Evolutionary conservation across 2,329 filamentous ascomycete genomes (phyloP).

Genomic region (Aspergillus sclerotialis): DNA sequence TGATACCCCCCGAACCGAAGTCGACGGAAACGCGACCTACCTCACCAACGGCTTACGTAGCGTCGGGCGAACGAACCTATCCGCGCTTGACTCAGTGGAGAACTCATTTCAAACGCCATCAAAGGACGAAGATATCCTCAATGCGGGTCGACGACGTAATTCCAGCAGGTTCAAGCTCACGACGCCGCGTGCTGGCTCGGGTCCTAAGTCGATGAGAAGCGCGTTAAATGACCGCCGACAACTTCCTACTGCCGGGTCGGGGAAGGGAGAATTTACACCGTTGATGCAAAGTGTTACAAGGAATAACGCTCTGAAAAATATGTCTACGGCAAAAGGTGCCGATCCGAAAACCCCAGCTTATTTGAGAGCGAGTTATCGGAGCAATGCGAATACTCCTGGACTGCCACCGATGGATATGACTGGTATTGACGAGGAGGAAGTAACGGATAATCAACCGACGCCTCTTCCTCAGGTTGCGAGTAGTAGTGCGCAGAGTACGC

Average conservation of each 20-base stretch:
- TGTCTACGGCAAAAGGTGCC: constrained; percentile 54
- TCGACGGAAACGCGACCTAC: constrained; percentile 76
- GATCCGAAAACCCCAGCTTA: constrained; percentile 63
- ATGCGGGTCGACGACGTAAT: constrained; percentile 52
- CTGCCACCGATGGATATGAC: constrained; percentile 69
- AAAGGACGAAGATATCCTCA: constrained; percentile 69
- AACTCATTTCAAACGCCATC: constrained; percentile 77
- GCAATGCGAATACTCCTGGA: constrained; percentile 66
- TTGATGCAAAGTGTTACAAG: constrained; percentile 74
- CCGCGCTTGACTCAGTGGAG: constrained; percentile 71
- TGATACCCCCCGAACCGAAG: constrained; percentile 76
- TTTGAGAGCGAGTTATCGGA: constrained; percentile 54
- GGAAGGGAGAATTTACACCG: constrained; percentile 79
- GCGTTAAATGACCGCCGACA: constrained; percentile 66
- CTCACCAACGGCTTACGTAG: constrained; percentile 59
- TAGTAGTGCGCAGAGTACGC: constrained; percentile 78
- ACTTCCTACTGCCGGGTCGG: constrained; percentile 51
- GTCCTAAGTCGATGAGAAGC: constrained; percentile 27
- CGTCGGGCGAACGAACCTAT: constrained; percentile 33
- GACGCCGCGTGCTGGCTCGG: constrained; percentile 68
- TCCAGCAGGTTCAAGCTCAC: constrained; percentile 52
- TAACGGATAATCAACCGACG: constrained; percentile 62
- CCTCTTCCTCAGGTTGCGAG: constrained; percentile 67
- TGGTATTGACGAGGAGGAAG: constrained; percentile 55
- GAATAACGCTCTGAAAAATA: constrained; percentile 52